Base-by-base conservation (phyloP, 179 eudicot species). In the Monotropa hypopitys region DNA sequence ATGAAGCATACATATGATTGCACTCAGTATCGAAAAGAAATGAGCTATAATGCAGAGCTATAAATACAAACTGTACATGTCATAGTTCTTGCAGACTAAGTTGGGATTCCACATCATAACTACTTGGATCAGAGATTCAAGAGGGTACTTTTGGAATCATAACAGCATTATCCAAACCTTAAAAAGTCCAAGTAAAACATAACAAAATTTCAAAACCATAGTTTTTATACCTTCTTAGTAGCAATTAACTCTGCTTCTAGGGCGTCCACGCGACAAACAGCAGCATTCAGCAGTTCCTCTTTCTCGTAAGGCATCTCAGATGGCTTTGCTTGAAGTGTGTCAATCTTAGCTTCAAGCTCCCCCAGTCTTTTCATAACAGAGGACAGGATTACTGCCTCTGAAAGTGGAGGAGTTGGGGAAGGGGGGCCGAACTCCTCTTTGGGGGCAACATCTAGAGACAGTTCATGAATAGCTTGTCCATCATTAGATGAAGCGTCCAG, bases 221-320 rank as follows among this genome's bases (percentile, higher is more conserved):
- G 18, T 23, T 63, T 20, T 21, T 23, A 16, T 84, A 96, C 99
- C 97, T 93, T 93, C 83, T 96, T 96, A 50, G 99, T 96, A 46
- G 99, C 92, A 84, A 96, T 96, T 65, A 96, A 81, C 86, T 96
- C 99, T n/a, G 98, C 97, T 86, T 96, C 99, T 74, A 96, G 85
- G 72, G 96, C 99, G 87, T 96, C 99, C 72, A 96, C 99, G 26
- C 98, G 91, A 79, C 88, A 93, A 76, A 96, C 96, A 86, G 99
- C 98, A 23, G 97, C 99, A 86, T 93, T 91, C 71, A 96, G 84
- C 87, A 96, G 88, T 83, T 96, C 99, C 85, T 86, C 98, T 84
- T 96, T 96, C 80, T 96, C 97, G 53, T 77, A 86, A 33, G 99
- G 99, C 99, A 96, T 96, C 84, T 88, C 86, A 75, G 90, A 90